Conservation (phyloP, 352 stramenopile species). For the Phytophthora melonis region DNA sequence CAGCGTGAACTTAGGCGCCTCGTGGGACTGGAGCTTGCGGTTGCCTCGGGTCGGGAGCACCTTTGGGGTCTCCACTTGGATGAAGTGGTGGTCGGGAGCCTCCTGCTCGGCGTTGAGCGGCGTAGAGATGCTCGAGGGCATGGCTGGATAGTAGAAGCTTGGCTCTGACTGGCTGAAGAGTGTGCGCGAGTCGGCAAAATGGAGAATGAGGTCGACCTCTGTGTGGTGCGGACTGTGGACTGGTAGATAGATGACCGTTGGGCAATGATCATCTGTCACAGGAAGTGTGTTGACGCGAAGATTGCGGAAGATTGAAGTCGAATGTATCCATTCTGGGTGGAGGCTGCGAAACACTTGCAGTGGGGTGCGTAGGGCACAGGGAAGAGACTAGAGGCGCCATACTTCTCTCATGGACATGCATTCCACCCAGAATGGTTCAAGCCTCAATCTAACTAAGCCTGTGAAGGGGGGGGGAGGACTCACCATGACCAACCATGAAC, state of each 20-base stretch:
- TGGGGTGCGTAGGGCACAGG: too few species aligned
- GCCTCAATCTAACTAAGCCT: background rate
- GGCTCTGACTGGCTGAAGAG: background rate
- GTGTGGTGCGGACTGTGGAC: too few species aligned
- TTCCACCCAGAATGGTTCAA: background rate
- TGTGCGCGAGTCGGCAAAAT: background rate
- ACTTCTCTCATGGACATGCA: background rate
- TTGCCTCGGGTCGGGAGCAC: slow-evolving; percentile 1
- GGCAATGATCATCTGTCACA: slow-evolving; percentile 12
- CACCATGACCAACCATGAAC: background rate
- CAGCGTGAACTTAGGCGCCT: slow-evolving; percentile 37
- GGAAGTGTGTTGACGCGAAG: slow-evolving; percentile 1
- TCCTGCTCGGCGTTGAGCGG: slow-evolving; percentile 3
- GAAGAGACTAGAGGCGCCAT: background rate
- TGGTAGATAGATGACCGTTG: background rate
- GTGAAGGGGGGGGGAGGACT: background rate
- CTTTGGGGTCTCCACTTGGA: slow-evolving; percentile 25
- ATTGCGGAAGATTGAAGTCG: slow-evolving; percentile 3
- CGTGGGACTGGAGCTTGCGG: slow-evolving; percentile 11
- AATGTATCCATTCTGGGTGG: background rate
- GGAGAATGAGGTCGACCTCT: background rate
- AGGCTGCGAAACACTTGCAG: background rate
- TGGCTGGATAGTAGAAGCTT: background rate
- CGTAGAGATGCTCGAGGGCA: background rate
- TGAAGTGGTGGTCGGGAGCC: slow-evolving; percentile 15